Conservation (phyloP, 2,329 filamentous ascomycete species). For the Phialocephala subalpina region DNA sequence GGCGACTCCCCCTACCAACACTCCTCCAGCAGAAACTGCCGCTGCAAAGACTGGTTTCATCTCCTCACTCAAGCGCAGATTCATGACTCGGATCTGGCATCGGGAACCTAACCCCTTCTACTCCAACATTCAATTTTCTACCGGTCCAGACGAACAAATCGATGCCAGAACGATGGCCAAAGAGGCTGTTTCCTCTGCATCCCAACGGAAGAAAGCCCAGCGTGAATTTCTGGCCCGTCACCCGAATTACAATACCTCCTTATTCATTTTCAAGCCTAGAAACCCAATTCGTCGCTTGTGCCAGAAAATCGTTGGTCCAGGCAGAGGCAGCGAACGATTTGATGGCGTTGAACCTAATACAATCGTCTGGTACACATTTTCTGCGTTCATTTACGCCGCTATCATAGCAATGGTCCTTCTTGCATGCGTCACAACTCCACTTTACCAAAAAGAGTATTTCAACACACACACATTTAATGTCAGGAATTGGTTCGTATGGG, state of each 20-base stretch:
- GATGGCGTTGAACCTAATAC: conserved; percentile 91
- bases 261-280: conserved; percentile 84
- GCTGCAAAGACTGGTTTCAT: conserved; percentile 64
- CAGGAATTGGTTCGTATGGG: conserved; percentile 93
- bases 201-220: conserved; percentile 85
- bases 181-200: conserved; percentile 85
- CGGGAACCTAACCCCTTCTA: conserved; percentile 96
- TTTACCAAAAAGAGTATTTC: conserved; percentile 93
- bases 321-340: conserved; percentile 84
- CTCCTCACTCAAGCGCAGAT: conserved; percentile 66
- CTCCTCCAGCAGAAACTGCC: conserved; percentile 37
- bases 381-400: conserved; percentile 89
- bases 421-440: conserved; percentile 90
- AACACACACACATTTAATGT: conserved; percentile 63
- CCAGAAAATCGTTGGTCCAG: conserved; percentile 89
- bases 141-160: conserved; percentile 74
- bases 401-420: conserved; percentile 98
- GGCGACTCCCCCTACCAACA: conserved; percentile 32
- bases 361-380: conserved; percentile 90
- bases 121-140: conserved; percentile 74
- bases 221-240: conserved; percentile 88
- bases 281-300: conserved; percentile 84
- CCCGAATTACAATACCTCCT: conserved; percentile 89
- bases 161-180: conserved; percentile 90
- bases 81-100: conserved; percentile 64